Evolutionary conservation across 2,329 filamentous ascomycete species (phyloP), one percentile per base, ranked within the genome.

Genomic region (Teratosphaeria destructans): DNA sequence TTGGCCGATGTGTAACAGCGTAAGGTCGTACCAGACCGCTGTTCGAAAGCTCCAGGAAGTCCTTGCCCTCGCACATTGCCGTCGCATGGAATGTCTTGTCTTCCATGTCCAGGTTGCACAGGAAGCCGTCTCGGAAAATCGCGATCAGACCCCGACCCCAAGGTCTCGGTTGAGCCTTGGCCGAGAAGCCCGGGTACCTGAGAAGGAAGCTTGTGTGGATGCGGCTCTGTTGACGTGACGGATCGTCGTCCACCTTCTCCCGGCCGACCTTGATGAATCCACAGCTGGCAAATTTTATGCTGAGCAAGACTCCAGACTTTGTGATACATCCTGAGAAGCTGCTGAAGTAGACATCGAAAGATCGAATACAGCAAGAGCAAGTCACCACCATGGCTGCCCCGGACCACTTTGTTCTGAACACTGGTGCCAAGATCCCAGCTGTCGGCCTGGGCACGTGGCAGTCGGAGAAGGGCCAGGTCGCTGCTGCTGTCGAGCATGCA

Each of bases 401-500:
- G 47, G 63, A 66, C 29, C 59, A 60, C 3, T 71, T 73, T 61
- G 70, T 70, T 10, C 66, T 74, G 60, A 74, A 74, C 67, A 74
- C 71, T 53, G 72, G 72, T 61, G 71, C 71, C 2, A 72, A 70
- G 56, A 75, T 74, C 57, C 73, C 73, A 2, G 69, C 71, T 19
- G 65, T 75, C 4, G 73, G 72, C 12, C 64, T 75, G 23, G 73
- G 73, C 47, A 75, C 73, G 27, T 75, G 73, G 73, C 72, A 75
- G 59, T 70, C 68, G 54, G 67, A 63, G n/a, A 73, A 76, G 34
- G 77, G 78, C 27, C 72, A 79, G 64, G 77, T 79, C 59, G 77
- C 78, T 69, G 72, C 71, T 57, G 77, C 78, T 16, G 77, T 80
- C 6, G 65, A 74, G 34, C 75, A 78, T 59, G 78, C 78, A 10